Evolutionary conservation across 106 monocot species (phyloP).

Genomic region (Agapanthus africanus): DNA sequence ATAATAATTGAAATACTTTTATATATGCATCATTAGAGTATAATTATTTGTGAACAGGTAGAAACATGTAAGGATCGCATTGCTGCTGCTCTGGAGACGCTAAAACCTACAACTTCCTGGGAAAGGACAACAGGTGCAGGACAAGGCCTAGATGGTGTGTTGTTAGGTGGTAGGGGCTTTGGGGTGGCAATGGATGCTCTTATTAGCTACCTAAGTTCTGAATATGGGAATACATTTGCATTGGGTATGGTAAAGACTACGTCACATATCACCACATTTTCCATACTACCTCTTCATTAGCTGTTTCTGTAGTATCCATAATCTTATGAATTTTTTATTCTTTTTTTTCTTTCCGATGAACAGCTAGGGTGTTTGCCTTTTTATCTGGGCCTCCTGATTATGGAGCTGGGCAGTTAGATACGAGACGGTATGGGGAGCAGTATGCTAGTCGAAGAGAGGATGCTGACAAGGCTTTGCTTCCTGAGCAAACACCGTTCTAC

Average conservation of each 20-base stretch:
- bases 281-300: neutral
- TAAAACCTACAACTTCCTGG: constrained; percentile 89
- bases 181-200: constrained; percentile 84
- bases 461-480: constrained; percentile 92
- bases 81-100: constrained; percentile 87
- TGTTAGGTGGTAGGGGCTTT: constrained; percentile 88
- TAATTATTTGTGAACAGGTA: constrained; percentile 39
- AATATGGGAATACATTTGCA: constrained; percentile 94
- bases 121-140: constrained; percentile 69
- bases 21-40: neutral
- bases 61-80: constrained; percentile 91
- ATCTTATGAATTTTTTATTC: constrained; percentile 9
- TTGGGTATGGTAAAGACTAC: constrained; percentile 58
- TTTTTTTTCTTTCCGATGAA: neutral
- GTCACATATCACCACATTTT: constrained; percentile 11
- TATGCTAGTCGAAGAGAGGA: constrained; percentile 97
- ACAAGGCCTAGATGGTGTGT: constrained; percentile 70
- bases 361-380: constrained; percentile 99
- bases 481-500: constrained; percentile 97
- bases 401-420: constrained; percentile 96
- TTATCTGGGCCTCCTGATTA: constrained; percentile 99
- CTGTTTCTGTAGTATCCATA: neutral
- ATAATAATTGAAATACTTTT: neutral
- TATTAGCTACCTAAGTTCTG: constrained; percentile 79
- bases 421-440: constrained; percentile 94